Evolutionary conservation across 495 filamentous ascomycete species (phyloP).

Genomic region (Evernia prunastri): DNA sequence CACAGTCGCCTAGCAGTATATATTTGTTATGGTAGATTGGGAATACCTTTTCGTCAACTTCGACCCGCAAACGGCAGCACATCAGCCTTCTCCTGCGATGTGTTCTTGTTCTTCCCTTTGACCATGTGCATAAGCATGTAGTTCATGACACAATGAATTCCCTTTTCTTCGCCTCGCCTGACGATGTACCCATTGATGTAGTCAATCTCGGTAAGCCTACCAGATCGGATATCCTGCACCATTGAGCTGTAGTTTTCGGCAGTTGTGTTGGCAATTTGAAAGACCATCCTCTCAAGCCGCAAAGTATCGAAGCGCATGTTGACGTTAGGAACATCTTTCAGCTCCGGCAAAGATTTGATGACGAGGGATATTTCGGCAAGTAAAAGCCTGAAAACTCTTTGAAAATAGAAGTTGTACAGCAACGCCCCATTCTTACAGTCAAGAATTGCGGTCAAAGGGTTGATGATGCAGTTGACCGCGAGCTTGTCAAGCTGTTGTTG

Average conservation of each 20-base stretch:
- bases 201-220: slow-evolving; percentile 66
- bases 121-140: slow-evolving; percentile 59
- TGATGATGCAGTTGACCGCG: slow-evolving; percentile 71
- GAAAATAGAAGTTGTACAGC: slow-evolving; percentile 52
- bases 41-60: slow-evolving; percentile 5
- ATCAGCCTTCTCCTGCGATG: slow-evolving; percentile 12
- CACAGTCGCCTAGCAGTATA: not conserved
- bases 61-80: slow-evolving; percentile 18
- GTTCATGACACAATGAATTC: slow-evolving; percentile 59
- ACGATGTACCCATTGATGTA: slow-evolving; percentile 85
- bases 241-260: slow-evolving; percentile 67
- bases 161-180: slow-evolving; percentile 58
- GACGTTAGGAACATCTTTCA: slow-evolving; percentile 54
- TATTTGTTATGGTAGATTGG: not conserved
- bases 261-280: slow-evolving; percentile 54
- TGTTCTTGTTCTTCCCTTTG: slow-evolving; percentile 32
- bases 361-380: slow-evolving; percentile 60
- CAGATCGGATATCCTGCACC: slow-evolving; percentile 64
- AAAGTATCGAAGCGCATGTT: slow-evolving; percentile 49
- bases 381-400: slow-evolving; percentile 53
- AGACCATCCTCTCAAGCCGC: slow-evolving; percentile 49
- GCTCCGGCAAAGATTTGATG: slow-evolving; percentile 58
- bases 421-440: slow-evolving; percentile 68
- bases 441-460: slow-evolving; percentile 71
- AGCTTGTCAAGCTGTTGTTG: slow-evolving; percentile 71